These are phyloP conservation scores for Ramalina peruviana DNA, from an alignment of 495 filamentous ascomycete species.

Conservation along the genomic window DNA sequence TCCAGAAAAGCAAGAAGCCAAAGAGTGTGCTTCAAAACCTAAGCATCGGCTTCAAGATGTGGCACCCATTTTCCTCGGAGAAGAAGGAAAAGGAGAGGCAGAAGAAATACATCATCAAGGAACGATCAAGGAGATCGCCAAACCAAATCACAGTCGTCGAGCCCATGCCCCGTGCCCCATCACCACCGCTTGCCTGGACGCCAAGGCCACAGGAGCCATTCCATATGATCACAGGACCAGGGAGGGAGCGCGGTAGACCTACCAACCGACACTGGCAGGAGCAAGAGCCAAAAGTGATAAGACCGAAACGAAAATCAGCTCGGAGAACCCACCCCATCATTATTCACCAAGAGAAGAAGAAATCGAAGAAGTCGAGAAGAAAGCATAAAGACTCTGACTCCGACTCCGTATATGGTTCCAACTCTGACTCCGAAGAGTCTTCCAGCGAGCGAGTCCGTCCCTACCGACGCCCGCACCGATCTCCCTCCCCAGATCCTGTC, in stretches of 20 bases:
- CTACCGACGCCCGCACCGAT: slow-evolving; percentile 1
- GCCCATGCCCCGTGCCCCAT: slow-evolving; percentile 1
- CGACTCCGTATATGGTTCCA: neutral
- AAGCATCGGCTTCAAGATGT: neutral
- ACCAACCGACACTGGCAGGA: neutral
- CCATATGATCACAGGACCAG: neutral
- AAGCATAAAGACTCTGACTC: neutral
- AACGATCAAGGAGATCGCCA: neutral
- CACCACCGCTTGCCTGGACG: slow-evolving; percentile 5
- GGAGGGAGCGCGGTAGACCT: neutral
- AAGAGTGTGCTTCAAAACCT: neutral
- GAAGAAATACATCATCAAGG: neutral
- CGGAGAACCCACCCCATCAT: neutral
- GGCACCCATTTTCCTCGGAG: slow-evolving; percentile 8
- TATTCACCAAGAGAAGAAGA: neutral
- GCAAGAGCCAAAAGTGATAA: neutral
- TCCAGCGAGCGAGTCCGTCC: slow-evolving; percentile 3
- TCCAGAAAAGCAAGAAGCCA: neutral
- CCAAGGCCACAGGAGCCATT: neutral
- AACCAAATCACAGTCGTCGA: neutral
- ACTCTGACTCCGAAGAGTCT: neutral
- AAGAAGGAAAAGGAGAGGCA: slow-evolving; percentile 1
- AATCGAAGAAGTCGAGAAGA: neutral
- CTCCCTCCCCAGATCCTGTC: slow-evolving; percentile 1
- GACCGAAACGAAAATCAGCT: neutral